Base-by-base conservation (phyloP, 768 basidiomycete species). In the Hericium alpestre region DNA sequence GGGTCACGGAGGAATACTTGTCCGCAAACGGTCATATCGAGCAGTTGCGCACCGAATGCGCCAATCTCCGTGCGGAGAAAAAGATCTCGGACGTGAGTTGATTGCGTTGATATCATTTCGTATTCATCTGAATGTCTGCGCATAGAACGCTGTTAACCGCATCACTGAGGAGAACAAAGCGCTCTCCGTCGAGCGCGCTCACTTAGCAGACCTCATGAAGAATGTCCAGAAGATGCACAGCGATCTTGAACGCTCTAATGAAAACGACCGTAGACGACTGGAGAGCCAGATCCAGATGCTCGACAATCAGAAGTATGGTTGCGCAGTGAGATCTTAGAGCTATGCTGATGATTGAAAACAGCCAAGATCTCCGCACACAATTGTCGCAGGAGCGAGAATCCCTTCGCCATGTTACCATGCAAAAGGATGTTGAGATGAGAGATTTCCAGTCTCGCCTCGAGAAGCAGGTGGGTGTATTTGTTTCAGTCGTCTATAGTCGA, bases 61-160 rank as follows among this genome's bases (percentile, higher is more conserved):
- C 90, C 2, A 94, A 90, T 67, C 78, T 96, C 16, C 83, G 87
- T 46, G 93, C 93, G 0, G 95, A 98, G 78, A 94, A 92, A 75
- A 86, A 83, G 65, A 89, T 94, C 38, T 92, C 88, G 87, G 90
- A 91, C 84, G 92, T 90, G 54, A 37, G 79, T 65, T 1, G 3
- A 10, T 57, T n/a, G 25, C 54, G 7, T 52, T 40, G 16, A 8
- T 11, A 3, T 38, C 2, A 10, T 12, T n/a, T 9, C 7, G 1
- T 11, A 20, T 48, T 43, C 56, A 53, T 56, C 38, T 25, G 43
- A 15, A 51, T 37, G 18, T 23, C 40, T 41, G 37, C 18, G 16
- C 23, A 8, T 60, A 93, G 92, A 82, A 80, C 60, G 79, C 89
- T 37, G 91, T 96, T 76, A 65, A 65, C 48, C 85, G 94, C 25